Evolutionary conservation across 2,329 filamentous ascomycete species (phyloP).

Genomic region (Aspergillus sergii): DNA sequence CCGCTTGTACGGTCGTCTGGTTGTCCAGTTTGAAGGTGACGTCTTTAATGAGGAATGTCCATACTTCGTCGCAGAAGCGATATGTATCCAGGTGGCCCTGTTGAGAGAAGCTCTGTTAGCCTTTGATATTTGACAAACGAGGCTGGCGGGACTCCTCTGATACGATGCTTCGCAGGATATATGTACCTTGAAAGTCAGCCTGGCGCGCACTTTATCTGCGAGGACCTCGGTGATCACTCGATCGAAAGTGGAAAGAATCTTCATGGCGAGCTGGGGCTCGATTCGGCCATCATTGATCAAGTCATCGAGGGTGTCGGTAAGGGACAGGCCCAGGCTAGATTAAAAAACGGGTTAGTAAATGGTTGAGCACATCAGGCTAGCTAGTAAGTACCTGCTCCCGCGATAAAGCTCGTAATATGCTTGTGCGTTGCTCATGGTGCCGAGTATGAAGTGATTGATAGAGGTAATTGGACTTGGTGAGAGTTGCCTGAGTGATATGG

Average conservation of each 20-base stretch:
- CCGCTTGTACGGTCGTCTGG: constrained; percentile 72
- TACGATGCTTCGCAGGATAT: background rate
- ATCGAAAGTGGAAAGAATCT: constrained; percentile 95
- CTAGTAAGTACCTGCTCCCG: constrained; percentile 78
- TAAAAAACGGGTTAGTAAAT: constrained; percentile 13
- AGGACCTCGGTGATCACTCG: constrained; percentile 88
- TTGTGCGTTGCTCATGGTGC: constrained; percentile 51
- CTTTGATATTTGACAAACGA: background rate
- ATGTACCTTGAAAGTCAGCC: constrained; percentile 88
- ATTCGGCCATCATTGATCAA: constrained; percentile 93
- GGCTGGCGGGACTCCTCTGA: background rate
- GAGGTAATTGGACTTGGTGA: constrained; percentile 12
- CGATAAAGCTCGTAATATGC: constrained; percentile 94
- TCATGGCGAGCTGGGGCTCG: constrained; percentile 97
- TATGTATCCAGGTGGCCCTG: constrained; percentile 97
- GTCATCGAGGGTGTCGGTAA: constrained; percentile 96
- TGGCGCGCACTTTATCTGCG: constrained; percentile 87
- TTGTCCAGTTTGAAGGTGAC: constrained; percentile 98
- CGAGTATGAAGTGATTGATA: background rate
- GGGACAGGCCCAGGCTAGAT: constrained; percentile 81
- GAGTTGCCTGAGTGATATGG: constrained; percentile 6
- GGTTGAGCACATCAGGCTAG: too few species aligned
- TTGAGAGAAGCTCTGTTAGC: constrained; percentile 19
- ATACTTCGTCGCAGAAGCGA: constrained; percentile 98
- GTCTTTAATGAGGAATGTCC: constrained; percentile 99